Percentiles rank a stretch among this genome's conserved stretches.
Evolutionary conservation across 2,329 filamentous ascomycete genomes (phyloP).

Genomic region (Aureobasidium sp.): DNA sequence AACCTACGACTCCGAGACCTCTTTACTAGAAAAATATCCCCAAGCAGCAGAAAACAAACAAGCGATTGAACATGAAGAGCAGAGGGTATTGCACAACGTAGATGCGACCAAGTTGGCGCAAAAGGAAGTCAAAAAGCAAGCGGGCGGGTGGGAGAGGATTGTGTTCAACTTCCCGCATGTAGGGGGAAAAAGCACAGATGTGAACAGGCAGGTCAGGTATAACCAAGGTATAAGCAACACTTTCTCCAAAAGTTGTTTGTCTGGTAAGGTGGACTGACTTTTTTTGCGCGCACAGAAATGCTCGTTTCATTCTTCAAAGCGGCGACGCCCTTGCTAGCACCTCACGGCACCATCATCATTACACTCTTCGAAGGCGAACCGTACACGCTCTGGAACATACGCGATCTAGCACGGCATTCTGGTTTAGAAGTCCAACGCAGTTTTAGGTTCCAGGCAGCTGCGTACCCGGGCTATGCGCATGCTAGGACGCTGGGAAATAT

Average conservation of each 20-base stretch:
- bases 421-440: constrained; percentile 64
- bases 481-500: constrained; percentile 62
- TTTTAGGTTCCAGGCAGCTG: constrained; percentile 59
- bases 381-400: constrained; percentile 92
- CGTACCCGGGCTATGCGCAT: constrained; percentile 69
- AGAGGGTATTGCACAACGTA: constrained; percentile 52
- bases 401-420: constrained; percentile 73
- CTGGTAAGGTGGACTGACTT: too few species aligned
- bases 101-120: constrained; percentile 58
- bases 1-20: constrained; percentile 53
- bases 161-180: constrained; percentile 98
- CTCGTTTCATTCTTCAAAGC: constrained; percentile 61
- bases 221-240: constrained; percentile 55
- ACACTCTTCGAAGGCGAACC: constrained; percentile 91
- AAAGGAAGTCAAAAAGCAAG: constrained; percentile 39
- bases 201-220: constrained; percentile 86
- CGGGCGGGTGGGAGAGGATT: constrained; percentile 61
- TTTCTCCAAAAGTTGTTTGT: too few species aligned
- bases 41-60: constrained; percentile 56
- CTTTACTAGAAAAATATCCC: constrained; percentile 61
- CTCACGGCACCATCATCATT: constrained; percentile 60
- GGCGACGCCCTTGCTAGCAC: constrained; percentile 47
- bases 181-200: constrained; percentile 83
- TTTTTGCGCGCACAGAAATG: constrained; percentile 45
- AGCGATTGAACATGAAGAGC: constrained; percentile 43